phyloP scores from a whole-genome alignment of 2,329 filamentous ascomycete species.

The Fusarium mangiferae region DNA sequence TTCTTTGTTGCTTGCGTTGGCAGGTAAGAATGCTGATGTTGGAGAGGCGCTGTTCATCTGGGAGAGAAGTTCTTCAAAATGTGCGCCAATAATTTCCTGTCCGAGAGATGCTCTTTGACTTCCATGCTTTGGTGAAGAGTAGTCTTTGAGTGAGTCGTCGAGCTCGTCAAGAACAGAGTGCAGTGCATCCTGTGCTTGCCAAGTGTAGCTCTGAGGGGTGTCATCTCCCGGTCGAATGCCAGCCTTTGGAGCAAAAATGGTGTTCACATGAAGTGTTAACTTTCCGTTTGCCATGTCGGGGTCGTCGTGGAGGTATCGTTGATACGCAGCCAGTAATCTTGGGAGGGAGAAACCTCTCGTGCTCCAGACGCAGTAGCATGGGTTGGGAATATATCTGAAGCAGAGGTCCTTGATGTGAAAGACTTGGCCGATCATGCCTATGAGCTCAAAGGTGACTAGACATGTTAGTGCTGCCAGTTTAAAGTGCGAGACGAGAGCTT shows the following conservation, averaged over 20 bases:
- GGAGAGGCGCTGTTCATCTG: background rate
- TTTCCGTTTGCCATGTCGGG: background rate
- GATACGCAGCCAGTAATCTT: background rate
- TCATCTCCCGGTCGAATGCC: background rate
- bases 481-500: background rate
- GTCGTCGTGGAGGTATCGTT: background rate
- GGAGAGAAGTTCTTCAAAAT: conserved; percentile 15
- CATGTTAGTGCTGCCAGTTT: background rate
- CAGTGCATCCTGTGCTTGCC: conserved; percentile 6
- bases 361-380: conserved; percentile 15
- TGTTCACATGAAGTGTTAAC: background rate
- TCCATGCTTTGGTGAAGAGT: fast-evolving
- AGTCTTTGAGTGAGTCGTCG: background rate
- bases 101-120: fast-evolving
- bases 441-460: conserved; percentile 11
- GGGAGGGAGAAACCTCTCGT: background rate
- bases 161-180: conserved; percentile 3
- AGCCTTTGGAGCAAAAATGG: background rate
- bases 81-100: background rate
- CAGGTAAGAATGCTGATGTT: background rate
- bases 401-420: conserved; percentile 22
- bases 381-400: conserved; percentile 23
- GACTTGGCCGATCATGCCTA: conserved; percentile 14
- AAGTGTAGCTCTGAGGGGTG: background rate
- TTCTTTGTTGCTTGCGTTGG: background rate